Percentiles rank a stretch among this genome's conserved stretches.
These are phyloP conservation scores for Ascochyta rabiei DNA, from an alignment of 2,329 filamentous ascomycete species.

Conservation along the genomic window DNA sequence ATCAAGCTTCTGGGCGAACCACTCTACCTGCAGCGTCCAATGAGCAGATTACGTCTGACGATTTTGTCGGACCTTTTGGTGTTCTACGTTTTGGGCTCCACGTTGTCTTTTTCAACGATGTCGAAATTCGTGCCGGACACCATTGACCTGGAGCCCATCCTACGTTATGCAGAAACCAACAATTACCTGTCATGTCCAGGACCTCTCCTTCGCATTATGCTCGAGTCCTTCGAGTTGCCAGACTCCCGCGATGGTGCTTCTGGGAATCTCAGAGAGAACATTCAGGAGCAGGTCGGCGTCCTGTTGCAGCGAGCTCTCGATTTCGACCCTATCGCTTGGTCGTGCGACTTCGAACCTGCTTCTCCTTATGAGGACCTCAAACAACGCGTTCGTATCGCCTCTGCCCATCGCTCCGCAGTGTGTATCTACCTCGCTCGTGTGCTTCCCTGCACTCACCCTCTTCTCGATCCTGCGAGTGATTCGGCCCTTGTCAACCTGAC, in stretches of 20 bases:
- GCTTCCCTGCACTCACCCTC: slow-evolving; percentile 38
- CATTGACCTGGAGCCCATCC: slow-evolving; percentile 41
- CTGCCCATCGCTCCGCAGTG: slow-evolving; percentile 49
- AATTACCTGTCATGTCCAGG: slow-evolving; percentile 49
- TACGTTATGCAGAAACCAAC: slow-evolving; percentile 49
- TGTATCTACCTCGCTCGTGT: slow-evolving; percentile 48
- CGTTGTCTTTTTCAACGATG: slow-evolving; percentile 36
- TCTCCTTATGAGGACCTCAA: slow-evolving; percentile 43
- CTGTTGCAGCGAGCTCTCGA: slow-evolving; percentile 35
- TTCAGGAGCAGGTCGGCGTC: slow-evolving; percentile 34
- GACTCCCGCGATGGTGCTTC: slow-evolving; percentile 25
- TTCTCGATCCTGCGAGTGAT: slow-evolving; percentile 49
- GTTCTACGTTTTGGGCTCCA: slow-evolving; percentile 45
- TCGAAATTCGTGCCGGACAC: slow-evolving; percentile 38
- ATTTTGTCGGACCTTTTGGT: slow-evolving; percentile 47
- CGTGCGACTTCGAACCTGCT: slow-evolving; percentile 36
- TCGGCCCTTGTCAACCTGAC: slow-evolving; percentile 45
- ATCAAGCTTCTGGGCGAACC: slow-evolving; percentile 48
- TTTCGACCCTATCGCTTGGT: slow-evolving; percentile 45
- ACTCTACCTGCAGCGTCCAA: slow-evolving; percentile 33
- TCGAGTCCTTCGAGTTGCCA: slow-evolving; percentile 43
- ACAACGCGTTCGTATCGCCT: slow-evolving; percentile 45
- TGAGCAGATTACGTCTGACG: slow-evolving; percentile 41
- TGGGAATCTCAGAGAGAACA: slow-evolving; percentile 13
- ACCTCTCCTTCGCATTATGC: slow-evolving; percentile 45